Evolutionary conservation across 2,329 filamentous ascomycete species (phyloP), one percentile per base, ranked within the genome.

Genomic region (Coniella vitis): DNA sequence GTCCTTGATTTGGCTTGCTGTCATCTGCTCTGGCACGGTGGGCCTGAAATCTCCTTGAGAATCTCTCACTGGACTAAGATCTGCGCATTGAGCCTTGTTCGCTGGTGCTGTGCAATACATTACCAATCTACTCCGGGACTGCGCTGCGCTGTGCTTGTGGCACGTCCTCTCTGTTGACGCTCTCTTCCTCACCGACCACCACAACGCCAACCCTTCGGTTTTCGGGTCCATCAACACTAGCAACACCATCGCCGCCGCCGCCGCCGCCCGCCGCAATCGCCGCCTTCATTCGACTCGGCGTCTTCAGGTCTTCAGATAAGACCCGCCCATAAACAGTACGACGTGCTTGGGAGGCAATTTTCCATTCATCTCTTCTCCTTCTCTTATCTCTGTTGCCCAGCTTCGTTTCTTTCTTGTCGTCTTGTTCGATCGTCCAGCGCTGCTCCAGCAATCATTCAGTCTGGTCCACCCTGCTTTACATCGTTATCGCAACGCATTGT

Each of bases 271-370:
- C n/a, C 29, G 13, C 37, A 8, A 38, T 20, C 14, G 9, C 34
- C 35, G 22, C 38, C 36, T 29, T n/a, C 22, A 14, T 14, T 13
- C 17, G 17, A 31, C 20, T 37, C 22, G 14, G 20, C 25, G 25
- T 29, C 25, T 16, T 35, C 32, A 22, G 40, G 31, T 13, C 19
- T 34, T 37, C 16, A 31, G 16, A 32, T 45, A 42, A 62, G 62
- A 55, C 58, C 51, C 57, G 47, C 52, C 54, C 38, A 38, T 36
- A 22, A 41, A 48, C 48, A 42, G 51, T 53, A 53, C 51, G 48
- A 51, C 35, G 31, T 37, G 40, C 48, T 48, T 38, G 14, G 48
- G 48, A 42, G 49, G 44, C 50, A 51, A 48, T 49, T 48, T 49
- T 45, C 40, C 25, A 29, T 51, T 31, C 40, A 34, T 49, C 38